Base-by-base conservation (phyloP, 345 rosid species). In the Bretschneidera sinensis region DNA sequence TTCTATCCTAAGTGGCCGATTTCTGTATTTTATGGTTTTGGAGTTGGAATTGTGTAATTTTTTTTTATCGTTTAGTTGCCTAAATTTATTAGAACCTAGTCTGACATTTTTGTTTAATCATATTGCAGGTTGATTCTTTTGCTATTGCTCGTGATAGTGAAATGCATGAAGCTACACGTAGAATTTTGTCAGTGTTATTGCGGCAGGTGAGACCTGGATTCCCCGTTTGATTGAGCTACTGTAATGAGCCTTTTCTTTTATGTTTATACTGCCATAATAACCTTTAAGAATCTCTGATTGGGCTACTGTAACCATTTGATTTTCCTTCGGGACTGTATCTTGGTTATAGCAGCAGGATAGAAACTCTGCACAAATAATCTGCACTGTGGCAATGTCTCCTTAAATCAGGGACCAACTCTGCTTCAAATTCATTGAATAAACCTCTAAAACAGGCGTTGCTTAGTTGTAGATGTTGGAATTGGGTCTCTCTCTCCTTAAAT, bases 121-220 rank as follows among this genome's bases (percentile, higher is more conserved):
- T 50, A 28, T 58, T 61, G n/a, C 78, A 94, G 99, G 88, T 94
- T 60, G 99, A 94, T 81, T 81, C 99, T 43, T 88, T 94, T 71
- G 99, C 97, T 67, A 74, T 73, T 49, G 73, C 91, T 58, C 96
- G 97, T 63, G 95, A 82, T 65, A 79, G 61, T 74, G 91, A 83
- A 72, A 88, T 82, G 83, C 99, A 94, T 70, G 99, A 90, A 82
- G 97, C 97, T 48, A 90, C 97, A 18, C 85, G 99, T 24, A 78
- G 99, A 73, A 75, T 94, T 63, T 73, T 94, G 68, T 94, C 97
- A 31, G 92, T 94, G 57, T 68, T 94, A 62, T 71, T 94, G 63
- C 85, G 96, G 59, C 99, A 94, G 97, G 96, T 94, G 58, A 74
- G 21, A 21, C 51, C 19, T 39, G 52, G 25, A 24, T 33, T 55